phyloP scores from a whole-genome alignment of 2,329 filamentous ascomycete genomes.

The Aspergillus carbonarius region DNA sequence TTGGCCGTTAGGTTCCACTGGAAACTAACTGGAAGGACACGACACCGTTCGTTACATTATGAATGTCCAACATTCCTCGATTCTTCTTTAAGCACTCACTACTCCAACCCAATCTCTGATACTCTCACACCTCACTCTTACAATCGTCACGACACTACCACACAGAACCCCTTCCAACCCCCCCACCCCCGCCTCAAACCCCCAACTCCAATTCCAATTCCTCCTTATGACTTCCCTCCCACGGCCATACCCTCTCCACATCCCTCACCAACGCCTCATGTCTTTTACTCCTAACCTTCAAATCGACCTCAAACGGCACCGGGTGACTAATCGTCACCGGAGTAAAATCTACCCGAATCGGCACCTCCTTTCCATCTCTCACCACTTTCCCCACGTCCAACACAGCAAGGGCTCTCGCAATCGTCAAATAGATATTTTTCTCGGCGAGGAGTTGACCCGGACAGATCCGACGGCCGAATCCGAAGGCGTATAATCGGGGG shows the following conservation, averaged over 20 bases:
- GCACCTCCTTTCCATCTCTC: background rate
- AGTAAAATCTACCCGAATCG: background rate
- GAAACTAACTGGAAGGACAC: too few species aligned
- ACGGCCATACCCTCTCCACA: background rate
- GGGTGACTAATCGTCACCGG: constrained; percentile 13
- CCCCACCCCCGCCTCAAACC: background rate
- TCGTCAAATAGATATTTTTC: background rate
- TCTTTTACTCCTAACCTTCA: background rate
- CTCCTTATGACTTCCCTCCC: background rate
- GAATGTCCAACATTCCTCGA: too few species aligned
- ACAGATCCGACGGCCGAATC: constrained; percentile 10
- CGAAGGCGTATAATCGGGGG: constrained; percentile 4
- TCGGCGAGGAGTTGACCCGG: constrained; percentile 4
- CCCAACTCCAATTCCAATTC: background rate
- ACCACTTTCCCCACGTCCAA: background rate
- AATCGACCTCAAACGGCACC: background rate
- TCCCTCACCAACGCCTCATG: background rate
- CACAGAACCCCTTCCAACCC: background rate
- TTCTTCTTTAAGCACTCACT: too few species aligned
- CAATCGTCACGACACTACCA: too few species aligned
- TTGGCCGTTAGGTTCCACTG: too few species aligned
- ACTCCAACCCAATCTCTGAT: too few species aligned
- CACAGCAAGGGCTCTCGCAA: constrained; percentile 3
- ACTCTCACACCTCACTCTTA: too few species aligned
- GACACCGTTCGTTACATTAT: too few species aligned